A percentile compares a stretch with the other conserved stretches of the same genome.
These are phyloP conservation scores for Chalaropsis thielavioides DNA, from an alignment of 2,329 filamentous ascomycete genomes.

Conservation along the genomic window DNA sequence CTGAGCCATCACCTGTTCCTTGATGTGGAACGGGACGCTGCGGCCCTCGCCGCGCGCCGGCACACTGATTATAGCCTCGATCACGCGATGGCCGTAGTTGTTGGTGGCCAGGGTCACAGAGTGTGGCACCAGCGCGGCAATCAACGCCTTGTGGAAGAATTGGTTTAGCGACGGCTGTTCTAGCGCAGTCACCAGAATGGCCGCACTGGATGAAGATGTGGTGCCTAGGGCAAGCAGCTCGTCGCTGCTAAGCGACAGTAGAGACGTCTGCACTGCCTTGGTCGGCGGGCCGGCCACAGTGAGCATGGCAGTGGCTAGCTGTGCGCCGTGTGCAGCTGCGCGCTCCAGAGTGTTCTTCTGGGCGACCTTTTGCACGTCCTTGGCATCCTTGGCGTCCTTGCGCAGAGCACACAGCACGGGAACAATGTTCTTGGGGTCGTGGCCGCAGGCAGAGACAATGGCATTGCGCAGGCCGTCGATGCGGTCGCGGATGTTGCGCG, in stretches of 20 bases:
- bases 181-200: constrained; percentile 38
- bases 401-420: constrained; percentile 36
- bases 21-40: constrained; percentile 40
- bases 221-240: constrained; percentile 51
- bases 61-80: constrained; percentile 35
- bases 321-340: constrained; percentile 51
- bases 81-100: constrained; percentile 36
- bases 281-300: constrained; percentile 53
- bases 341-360: constrained; percentile 12
- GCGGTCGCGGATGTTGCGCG: constrained; percentile 45
- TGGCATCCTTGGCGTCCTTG: constrained; percentile 24
- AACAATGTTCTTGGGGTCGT: constrained; percentile 33
- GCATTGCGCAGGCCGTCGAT: constrained; percentile 34
- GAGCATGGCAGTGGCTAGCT: constrained; percentile 70
- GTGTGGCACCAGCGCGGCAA: constrained; percentile 34
- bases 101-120: constrained; percentile 34
- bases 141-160: constrained; percentile 41
- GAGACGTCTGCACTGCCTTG: constrained; percentile 57
- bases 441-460: constrained; percentile 35
- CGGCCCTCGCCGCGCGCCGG: constrained; percentile 36
- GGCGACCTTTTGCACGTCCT: constrained; percentile 19
- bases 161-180: constrained; percentile 34
- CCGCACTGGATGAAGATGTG: constrained; percentile 34
- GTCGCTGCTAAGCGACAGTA: constrained; percentile 43
- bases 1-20: constrained; percentile 38